Base-by-base conservation (phyloP, 345 rosid genomes). In the Trapa bicornis region DNA sequence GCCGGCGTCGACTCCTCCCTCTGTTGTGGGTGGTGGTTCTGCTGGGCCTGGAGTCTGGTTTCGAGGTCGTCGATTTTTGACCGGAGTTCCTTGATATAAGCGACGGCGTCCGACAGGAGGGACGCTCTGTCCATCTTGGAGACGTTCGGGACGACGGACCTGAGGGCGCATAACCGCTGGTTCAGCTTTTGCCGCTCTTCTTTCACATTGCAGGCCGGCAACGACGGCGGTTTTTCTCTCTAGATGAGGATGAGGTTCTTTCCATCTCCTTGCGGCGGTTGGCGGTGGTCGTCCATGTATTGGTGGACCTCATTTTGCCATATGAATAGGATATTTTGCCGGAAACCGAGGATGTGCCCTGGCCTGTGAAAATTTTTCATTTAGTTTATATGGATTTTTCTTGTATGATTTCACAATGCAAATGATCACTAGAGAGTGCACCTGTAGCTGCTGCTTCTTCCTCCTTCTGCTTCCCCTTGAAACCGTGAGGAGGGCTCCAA, bases 91-190 rank as follows among this genome's bases (percentile, higher is more conserved):
- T 83, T 83, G 63, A 91, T 91, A 67, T 91, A 89, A 53, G 82
- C 67, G 3, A 82, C 87, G 0, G 94, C 90, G 37, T 91, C 96
- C 0, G 85, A 82, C 2, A 91, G 81, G 32, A 91, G 69, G 1
- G 97, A 89, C 0, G 92, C 97, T 75, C 83, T 91, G 71, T 91
- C 97, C 97, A 91, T 87, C 71, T 86, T 91, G 0, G 96, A 89
- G 29, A 91, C 89, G 65, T 87, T 89, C 5, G 97, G 96, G 61
- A 91, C 97, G 14, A 86, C 96, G 0, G 97, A 86, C 29, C 97
- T 79, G 11, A 91, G 83, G 0, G 92, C 83, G 39, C 83, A 87
- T 73, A 89, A 91, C 4, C 96, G 78, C 53, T 82, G 85, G 70
- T 91, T 89, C 4, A 91, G 87, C 71, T 85, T 83, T 79, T 89